Base-by-base conservation (phyloP, 306 rosid species). In the Quercus cerris region DNA sequence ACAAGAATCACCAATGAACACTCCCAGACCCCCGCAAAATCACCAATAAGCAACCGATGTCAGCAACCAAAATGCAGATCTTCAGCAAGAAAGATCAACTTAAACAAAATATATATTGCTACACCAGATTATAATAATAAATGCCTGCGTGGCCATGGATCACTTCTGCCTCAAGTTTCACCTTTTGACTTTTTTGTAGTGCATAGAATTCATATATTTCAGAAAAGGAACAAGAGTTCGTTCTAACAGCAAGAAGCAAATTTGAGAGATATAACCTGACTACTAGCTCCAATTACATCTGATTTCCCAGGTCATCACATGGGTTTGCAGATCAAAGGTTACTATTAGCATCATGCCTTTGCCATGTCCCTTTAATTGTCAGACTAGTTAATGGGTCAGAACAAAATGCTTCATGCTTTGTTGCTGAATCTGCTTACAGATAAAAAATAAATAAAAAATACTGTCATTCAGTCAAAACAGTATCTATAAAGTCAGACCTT, bases 361-460 rank as follows among this genome's bases (percentile, higher is more conserved):
- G 25, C 64, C 77, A 71, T 67, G 31, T 80, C 74, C 75, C 80
- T 78, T 70, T 56, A 27, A n/a, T 46, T 14, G 82, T 44, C 76
- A 75, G 19, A 23, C 54, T 49, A 49, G 54, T 49, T 49, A 62
- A 78, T 54, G 56, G 61, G 57, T 56, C 18, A 18, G 56, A 57
- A 31, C 30, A 28, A 46, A n/a, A 15, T 18, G 77, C 79, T 30
- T 44, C 57, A 13, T 55, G 79, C 61, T 75, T 83, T 20, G 63
- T 78, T 35, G 30, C 76, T 30, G 52, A 75, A 75, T 83, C 79
- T 85, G 87, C 82, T 82, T 74, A 31, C 52, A 73, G 41, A 66
- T 52, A 81, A 77, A 27, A 63, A 67, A 33, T 44, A 73, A 38
- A 66, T 52, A 81, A 77, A 67, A 30, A 67, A 33, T 44, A 57